Evolutionary conservation across 495 filamentous ascomycete species (phyloP).

Genomic region (Pseudoneurospora amorphoporcata): DNA sequence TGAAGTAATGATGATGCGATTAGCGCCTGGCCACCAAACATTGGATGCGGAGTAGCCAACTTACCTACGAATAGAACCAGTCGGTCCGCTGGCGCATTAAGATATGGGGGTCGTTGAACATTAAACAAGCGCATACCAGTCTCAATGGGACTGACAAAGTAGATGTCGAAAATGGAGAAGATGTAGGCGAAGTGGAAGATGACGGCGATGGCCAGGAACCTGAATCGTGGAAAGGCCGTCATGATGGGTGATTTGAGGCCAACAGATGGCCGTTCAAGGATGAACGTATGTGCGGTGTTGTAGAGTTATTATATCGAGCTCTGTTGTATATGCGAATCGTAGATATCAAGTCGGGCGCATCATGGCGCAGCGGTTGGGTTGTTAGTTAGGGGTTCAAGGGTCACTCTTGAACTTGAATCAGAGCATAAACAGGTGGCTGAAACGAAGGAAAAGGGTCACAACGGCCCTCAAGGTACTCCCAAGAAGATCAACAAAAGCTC

Average conservation of each 20-base stretch:
- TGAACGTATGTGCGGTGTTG: neutral
- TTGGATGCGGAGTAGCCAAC: conserved; percentile 22
- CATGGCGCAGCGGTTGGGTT: conserved; percentile 6
- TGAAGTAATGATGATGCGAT: conserved; percentile 15
- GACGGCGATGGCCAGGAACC: conserved; percentile 85
- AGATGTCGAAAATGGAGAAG: conserved; percentile 97
- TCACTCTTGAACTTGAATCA: neutral
- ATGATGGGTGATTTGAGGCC: conserved; percentile 31
- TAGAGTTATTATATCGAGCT: neutral
- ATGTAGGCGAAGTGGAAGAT: conserved; percentile 93
- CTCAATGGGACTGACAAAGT: conserved; percentile 97
- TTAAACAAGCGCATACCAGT: conserved; percentile 81
- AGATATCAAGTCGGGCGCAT: neutral
- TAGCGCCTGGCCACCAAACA: neutral
- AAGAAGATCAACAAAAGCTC: neutral
- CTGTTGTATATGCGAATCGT: neutral
- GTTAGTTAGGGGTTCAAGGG: neutral
- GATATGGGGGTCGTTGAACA: conserved; percentile 49
- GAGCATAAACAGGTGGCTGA: neutral
- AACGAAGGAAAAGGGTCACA: neutral
- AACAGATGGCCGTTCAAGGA: conserved; percentile 6
- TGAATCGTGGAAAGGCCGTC: conserved; percentile 72
- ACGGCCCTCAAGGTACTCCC: neutral
- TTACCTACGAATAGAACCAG: conserved; percentile 89
- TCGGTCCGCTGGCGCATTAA: conserved; percentile 74